Evolutionary conservation across 1,284 basidiomycete species (phyloP).

Genomic region (Trametes polyzona): DNA sequence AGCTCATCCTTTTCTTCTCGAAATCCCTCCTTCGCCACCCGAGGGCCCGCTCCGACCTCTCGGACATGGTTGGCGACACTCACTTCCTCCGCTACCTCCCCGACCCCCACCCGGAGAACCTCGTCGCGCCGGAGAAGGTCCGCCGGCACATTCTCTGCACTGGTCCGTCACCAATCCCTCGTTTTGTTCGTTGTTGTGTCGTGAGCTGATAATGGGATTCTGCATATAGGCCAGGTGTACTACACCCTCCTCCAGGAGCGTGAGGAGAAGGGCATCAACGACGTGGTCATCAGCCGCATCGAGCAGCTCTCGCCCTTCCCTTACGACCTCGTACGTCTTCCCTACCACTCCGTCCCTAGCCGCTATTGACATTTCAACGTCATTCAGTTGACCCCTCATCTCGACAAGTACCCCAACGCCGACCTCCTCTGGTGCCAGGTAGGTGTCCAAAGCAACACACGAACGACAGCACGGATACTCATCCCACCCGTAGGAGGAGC

Average conservation of each 20-base stretch:
- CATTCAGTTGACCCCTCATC: slow-evolving; percentile 68
- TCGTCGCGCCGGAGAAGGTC: slow-evolving; percentile 86
- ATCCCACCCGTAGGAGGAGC: slow-evolving; percentile 72
- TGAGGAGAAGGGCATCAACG: slow-evolving; percentile 86
- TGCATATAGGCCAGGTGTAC: slow-evolving; percentile 85
- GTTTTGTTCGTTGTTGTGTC: no score
- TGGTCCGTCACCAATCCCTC: slow-evolving; percentile 42
- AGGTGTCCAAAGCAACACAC: neutral
- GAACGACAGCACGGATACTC: neutral
- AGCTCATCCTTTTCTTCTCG: slow-evolving; percentile 95
- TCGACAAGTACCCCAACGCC: slow-evolving; percentile 96
- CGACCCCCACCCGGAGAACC: slow-evolving; percentile 72
- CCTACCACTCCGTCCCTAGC: neutral
- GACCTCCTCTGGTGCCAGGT: slow-evolving; percentile 86
- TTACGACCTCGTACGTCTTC: slow-evolving; percentile 75
- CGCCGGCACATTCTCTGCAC: slow-evolving; percentile 91
- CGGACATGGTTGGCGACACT: slow-evolving; percentile 89
- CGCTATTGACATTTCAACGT: neutral
- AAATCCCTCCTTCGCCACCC: slow-evolving; percentile 96
- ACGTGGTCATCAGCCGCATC: slow-evolving; percentile 92
- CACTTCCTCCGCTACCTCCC: slow-evolving; percentile 94
- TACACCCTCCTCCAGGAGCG: slow-evolving; percentile 88
- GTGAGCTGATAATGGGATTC: neutral
- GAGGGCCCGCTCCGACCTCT: slow-evolving; percentile 83
- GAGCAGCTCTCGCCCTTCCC: slow-evolving; percentile 98